These are phyloP conservation scores for Cyphellophora europaea DNA, from an alignment of 2,329 filamentous ascomycete species.

Conservation along the genomic window DNA sequence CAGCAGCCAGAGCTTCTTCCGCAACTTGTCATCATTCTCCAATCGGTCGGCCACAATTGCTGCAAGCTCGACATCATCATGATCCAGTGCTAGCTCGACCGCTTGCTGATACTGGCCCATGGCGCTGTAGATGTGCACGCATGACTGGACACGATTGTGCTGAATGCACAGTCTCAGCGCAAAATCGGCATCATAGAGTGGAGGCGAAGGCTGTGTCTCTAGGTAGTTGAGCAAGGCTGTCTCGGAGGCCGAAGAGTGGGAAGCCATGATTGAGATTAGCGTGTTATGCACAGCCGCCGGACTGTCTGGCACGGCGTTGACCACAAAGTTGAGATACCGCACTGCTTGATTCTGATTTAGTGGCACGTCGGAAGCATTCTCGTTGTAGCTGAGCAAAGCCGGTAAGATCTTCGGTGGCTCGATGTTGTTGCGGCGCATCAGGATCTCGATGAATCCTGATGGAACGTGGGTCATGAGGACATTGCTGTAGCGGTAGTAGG, in stretches of 20 bases:
- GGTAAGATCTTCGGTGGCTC: slow-evolving; percentile 84
- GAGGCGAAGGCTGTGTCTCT: slow-evolving; percentile 77
- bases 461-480: slow-evolving; percentile 90
- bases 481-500: slow-evolving; percentile 94
- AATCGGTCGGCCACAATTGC: slow-evolving; percentile 76
- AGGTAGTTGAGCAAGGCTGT: slow-evolving; percentile 79
- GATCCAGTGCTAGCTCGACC: slow-evolving; percentile 82
- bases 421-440: slow-evolving; percentile 83
- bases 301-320: slow-evolving; percentile 70
- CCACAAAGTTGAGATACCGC: slow-evolving; percentile 85
- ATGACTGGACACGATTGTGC: slow-evolving; percentile 83
- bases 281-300: slow-evolving; percentile 91
- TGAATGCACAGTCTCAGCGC: slow-evolving; percentile 92
- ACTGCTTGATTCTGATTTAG: slow-evolving; percentile 79
- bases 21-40: slow-evolving; percentile 59
- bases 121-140: slow-evolving; percentile 92
- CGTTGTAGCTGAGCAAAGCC: slow-evolving; percentile 87
- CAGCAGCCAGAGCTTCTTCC: slow-evolving; percentile 91
- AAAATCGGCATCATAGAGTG: slow-evolving; percentile 89
- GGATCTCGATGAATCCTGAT: slow-evolving; percentile 80
- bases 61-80: slow-evolving; percentile 82
- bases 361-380: slow-evolving; percentile 54
- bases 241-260: slow-evolving; percentile 74
- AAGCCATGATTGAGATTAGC: slow-evolving; percentile 89
- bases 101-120: slow-evolving; percentile 86